Percentiles rank a stretch among this genome's conserved stretches.
phyloP scores from a whole-genome alignment of 75 land plant genomes.

The Sequoia sempervirens region DNA sequence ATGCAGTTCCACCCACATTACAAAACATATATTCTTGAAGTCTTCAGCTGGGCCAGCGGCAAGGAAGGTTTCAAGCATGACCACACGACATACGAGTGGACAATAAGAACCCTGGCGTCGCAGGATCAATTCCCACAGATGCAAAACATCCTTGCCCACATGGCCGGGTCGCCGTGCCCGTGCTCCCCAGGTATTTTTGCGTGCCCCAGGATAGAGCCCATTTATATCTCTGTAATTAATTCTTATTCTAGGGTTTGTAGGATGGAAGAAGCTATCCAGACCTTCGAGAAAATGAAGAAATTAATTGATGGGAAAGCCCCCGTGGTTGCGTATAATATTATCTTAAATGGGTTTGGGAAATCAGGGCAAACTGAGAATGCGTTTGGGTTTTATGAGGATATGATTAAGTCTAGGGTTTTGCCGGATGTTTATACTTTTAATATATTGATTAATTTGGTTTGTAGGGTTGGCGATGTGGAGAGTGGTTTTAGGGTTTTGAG shows the following conservation, averaged over 20 bases:
- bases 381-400: conserved; percentile 23
- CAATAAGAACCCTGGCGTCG: conserved; percentile 41
- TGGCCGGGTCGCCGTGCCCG: conserved; percentile 57
- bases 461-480: conserved; percentile 31
- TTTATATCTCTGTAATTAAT: conserved; percentile 31
- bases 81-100: conserved; percentile 52
- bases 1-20: conserved; percentile 59
- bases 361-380: conserved; percentile 18
- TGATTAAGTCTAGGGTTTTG: conserved; percentile 37
- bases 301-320: conserved; percentile 49
- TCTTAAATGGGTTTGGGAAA: conserved; percentile 42
- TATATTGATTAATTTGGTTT: conserved; percentile 51
- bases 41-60: conserved; percentile 53
- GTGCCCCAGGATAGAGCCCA: conserved; percentile 45
- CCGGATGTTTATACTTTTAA: conserved; percentile 65
- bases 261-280: conserved; percentile 35
- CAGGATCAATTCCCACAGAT: conserved; percentile 44
- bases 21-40: conserved; percentile 37
- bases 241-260: conserved; percentile 29
- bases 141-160: conserved; percentile 31
- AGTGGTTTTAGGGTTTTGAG: conserved; percentile 42
- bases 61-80: conserved; percentile 72
- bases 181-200: conserved; percentile 56
- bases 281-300: conserved; percentile 34
- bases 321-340: conserved; percentile 37